Evolutionary conservation across 495 filamentous ascomycete genomes (phyloP), one percentile per base, ranked within the genome.

Genomic region (Aspergillus diversus): DNA sequence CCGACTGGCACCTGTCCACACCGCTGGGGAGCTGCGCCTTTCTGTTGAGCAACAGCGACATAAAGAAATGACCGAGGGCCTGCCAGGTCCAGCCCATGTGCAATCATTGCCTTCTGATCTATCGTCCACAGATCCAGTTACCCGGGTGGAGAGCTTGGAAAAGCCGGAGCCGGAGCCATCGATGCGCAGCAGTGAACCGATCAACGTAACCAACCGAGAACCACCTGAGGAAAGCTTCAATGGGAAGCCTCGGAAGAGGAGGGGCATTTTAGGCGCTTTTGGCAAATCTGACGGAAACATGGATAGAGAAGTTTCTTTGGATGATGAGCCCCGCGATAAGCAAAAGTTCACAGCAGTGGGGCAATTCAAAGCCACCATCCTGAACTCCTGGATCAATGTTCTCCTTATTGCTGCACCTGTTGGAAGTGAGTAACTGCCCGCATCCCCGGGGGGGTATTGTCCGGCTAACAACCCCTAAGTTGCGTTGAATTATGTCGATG

Each of bases 361-460:
- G 61, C 92, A 96, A 72, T 65, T 95, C 39, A 83, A 81, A 51
- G 84, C 86, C 9, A 90, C 89, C 0, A 55, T 97, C 5, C 83
- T 96, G 66, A 86, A 86, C 64, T 93, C 90, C 1, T 94, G 90
- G 85, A 89, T 97, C 68, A 97, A 97, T 69, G 63, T 96, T 12
- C 74, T 97, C 13, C 69, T 96, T n/a, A 37, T 97, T 15, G 87
- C 88, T 46, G 92, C 88, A 8, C 93, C 93, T 6, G 84, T 85
- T 12, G 93, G 93, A 65, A 81, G 74, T 77, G 66, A 63, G 75
- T 69, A 34, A 2, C 55, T 5, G 33, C 48, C 11, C 21, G 5
- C 2, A 5, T 48, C 16, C 59, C 11, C 49, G 9, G 55, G 35
- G 9, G 13, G 50, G 33, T 21, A 31, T 47, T 59, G 61, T 65